phyloP scores from a whole-genome alignment of 768 basidiomycete genomes.

The Pleurotus citrinopileatus region DNA sequence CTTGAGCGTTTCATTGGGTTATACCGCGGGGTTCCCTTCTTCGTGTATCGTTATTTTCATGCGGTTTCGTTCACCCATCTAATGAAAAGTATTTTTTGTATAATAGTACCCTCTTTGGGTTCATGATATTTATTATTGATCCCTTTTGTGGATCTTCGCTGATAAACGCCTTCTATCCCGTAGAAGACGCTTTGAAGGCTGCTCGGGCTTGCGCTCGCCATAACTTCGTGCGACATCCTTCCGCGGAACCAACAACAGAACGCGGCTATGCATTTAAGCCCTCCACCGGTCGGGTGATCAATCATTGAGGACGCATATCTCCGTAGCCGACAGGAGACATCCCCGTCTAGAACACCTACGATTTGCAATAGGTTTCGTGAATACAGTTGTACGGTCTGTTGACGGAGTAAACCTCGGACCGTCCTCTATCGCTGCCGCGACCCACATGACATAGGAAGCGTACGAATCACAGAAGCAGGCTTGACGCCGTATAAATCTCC shows the following conservation, averaged over 20 bases:
- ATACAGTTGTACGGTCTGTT: neutral
- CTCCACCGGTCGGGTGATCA: too few relatives aligned
- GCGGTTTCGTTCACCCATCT: neutral
- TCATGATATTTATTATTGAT: slow-evolving; percentile 1
- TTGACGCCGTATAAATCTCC: neutral
- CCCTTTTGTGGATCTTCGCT: too few relatives aligned
- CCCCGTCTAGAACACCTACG: too few relatives aligned
- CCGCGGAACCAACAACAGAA: too few relatives aligned
- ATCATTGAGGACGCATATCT: too few relatives aligned
- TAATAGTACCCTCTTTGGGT: neutral
- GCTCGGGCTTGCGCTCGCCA: too few relatives aligned
- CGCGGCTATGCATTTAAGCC: too few relatives aligned
- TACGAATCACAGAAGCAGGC: neutral
- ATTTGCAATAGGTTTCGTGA: too few relatives aligned
- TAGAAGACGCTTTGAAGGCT: too few relatives aligned
- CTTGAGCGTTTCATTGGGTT: slow-evolving; percentile 13
- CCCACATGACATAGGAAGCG: neutral
- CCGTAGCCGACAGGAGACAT: too few relatives aligned
- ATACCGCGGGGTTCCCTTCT: neutral
- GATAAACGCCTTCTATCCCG: too few relatives aligned
- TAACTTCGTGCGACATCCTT: too few relatives aligned
- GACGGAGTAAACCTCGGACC: neutral
- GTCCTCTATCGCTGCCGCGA: neutral
- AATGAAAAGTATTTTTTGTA: slow-evolving; percentile 7
- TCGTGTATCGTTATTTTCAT: slow-evolving; percentile 8